Evolutionary conservation across 2,329 filamentous ascomycete genomes (phyloP).

Genomic region (Ophiostoma pallidulum): DNA sequence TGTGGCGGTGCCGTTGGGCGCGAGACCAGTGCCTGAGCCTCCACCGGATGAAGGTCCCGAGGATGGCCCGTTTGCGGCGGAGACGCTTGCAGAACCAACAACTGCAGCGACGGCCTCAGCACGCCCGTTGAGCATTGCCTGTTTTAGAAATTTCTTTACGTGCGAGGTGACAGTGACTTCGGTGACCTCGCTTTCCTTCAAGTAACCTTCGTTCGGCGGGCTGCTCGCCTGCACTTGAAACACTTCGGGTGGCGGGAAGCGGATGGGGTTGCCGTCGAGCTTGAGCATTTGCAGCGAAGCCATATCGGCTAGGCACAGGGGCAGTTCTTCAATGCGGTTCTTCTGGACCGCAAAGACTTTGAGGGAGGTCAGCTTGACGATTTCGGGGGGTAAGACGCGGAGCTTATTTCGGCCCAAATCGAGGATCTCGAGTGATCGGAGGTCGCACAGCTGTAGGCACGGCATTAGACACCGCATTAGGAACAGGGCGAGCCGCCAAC

Average conservation of each 20-base stretch:
- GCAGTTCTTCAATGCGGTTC: conserved; percentile 78
- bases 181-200: conserved; percentile 55
- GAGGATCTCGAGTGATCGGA: conserved; percentile 81
- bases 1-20: not conserved
- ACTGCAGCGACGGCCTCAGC: conserved; percentile 29
- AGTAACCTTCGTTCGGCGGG: conserved; percentile 44
- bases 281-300: conserved; percentile 80
- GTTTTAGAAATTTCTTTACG: conserved; percentile 52
- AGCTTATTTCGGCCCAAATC: conserved; percentile 88
- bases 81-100: not conserved
- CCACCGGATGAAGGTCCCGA: conserved; percentile 4
- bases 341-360: conserved; percentile 83
- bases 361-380: conserved; percentile 70
- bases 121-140: conserved; percentile 38
- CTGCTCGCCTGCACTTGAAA: conserved; percentile 49
- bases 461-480: conserved; percentile 1
- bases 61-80: not conserved
- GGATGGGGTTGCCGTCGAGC: conserved; percentile 77
- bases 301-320: conserved; percentile 80
- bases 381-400: conserved; percentile 64
- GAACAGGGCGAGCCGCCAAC: too few relatives aligned
- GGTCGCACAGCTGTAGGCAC: conserved; percentile 61
- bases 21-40: conserved; percentile 5
- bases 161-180: conserved; percentile 51
- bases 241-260: conserved; percentile 65